Conservation (phyloP, 441 rosid genomes). For the Adansonia rubrostipa region DNA sequence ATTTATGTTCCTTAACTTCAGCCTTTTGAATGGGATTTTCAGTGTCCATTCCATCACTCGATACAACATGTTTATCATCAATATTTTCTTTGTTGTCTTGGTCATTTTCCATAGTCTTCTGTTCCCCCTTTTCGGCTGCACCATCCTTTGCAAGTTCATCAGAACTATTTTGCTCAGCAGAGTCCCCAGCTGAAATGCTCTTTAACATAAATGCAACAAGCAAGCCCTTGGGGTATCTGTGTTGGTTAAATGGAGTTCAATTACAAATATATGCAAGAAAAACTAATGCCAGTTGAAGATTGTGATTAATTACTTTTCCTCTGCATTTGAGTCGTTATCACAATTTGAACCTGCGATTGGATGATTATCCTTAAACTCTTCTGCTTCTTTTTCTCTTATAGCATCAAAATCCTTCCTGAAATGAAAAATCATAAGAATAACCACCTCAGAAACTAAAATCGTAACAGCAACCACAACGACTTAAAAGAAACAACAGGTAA, state of each 20-base stretch:
- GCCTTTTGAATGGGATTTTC: conserved; percentile 34
- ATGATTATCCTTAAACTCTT: conserved; percentile 45
- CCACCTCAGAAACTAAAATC: neutral
- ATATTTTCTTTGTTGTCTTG: conserved; percentile 41
- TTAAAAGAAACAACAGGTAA: neutral
- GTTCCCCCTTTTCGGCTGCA: conserved; percentile 35
- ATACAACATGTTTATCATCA: conserved; percentile 43
- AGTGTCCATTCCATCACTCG: conserved; percentile 34
- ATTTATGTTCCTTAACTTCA: conserved; percentile 49
- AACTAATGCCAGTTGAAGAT: conserved; percentile 13
- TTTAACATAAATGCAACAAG: conserved; percentile 80
- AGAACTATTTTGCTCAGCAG: conserved; percentile 41
- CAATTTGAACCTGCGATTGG: conserved; percentile 35
- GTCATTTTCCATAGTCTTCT: conserved; percentile 39
- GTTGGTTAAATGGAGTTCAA: conserved; percentile 21
- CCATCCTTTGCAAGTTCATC: conserved; percentile 41
- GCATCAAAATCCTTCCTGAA: conserved; percentile 76
- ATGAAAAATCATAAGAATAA: neutral
- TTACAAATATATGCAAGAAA: conserved; percentile 17
- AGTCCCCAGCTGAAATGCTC: conserved; percentile 45
- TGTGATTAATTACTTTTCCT: conserved; percentile 34
- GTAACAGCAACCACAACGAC: neutral
- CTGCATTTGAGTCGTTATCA: conserved; percentile 42
- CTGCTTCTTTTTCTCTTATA: conserved; percentile 53
- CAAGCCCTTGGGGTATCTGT: conserved; percentile 88